Percentiles rank a stretch among this genome's conserved stretches.
These are phyloP conservation scores for Cryptosporidium xiaoi DNA, from an alignment of 169 alveolate genomes.

Conservation along the genomic window DNA sequence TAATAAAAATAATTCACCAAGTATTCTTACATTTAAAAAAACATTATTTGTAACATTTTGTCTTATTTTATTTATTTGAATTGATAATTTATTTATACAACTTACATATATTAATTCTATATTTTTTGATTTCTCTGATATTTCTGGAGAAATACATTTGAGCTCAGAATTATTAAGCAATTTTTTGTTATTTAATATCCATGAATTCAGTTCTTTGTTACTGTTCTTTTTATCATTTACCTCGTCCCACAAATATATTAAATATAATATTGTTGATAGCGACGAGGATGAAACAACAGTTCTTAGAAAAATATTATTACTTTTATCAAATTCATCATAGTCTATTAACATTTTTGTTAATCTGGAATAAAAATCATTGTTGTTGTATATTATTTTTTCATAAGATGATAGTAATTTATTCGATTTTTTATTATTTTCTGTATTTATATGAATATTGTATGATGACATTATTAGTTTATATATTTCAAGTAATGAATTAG, in stretches of 20 bases:
- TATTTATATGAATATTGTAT: background rate
- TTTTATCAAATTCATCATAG: background rate
- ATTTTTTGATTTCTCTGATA: background rate
- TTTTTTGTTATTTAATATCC: background rate
- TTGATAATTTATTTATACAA: background rate
- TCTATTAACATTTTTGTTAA: conserved; percentile 27
- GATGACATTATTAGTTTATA: conserved; percentile 21
- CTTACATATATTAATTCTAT: conserved; percentile 31
- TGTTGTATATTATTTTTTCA: conserved; percentile 19
- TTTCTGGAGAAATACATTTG: conserved; percentile 14
- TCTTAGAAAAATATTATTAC: background rate
- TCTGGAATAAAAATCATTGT: conserved; percentile 11
- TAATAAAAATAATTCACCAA: conserved; percentile 40
- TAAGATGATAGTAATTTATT: conserved; percentile 4
- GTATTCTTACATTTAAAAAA: conserved; percentile 36
- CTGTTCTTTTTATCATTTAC: background rate
- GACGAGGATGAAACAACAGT: conserved; percentile 25
- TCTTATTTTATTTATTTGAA: conserved; percentile 6
- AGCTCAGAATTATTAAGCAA: background rate
- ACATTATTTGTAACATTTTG: background rate
- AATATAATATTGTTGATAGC: conserved; percentile 19
- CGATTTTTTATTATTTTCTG: background rate
- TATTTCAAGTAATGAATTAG: conserved; percentile 36
- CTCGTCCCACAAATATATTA: conserved; percentile 69
- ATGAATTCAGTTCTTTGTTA: background rate